These are phyloP conservation scores for Pseudomonodictys pantanalensis DNA, from an alignment of 495 filamentous ascomycete genomes.

Conservation along the genomic window DNA sequence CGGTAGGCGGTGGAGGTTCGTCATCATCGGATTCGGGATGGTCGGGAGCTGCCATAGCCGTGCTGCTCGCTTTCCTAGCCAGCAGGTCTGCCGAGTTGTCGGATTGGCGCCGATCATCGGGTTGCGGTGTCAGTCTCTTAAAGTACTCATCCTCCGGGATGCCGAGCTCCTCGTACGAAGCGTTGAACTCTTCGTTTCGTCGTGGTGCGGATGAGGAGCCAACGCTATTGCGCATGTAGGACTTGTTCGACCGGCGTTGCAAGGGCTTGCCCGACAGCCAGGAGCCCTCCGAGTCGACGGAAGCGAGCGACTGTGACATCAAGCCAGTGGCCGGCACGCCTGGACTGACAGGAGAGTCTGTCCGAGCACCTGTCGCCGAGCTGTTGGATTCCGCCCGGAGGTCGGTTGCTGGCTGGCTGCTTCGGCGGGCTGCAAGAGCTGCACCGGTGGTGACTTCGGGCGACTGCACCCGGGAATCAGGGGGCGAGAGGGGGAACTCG, in stretches of 20 bases:
- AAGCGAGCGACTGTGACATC: constrained; percentile 73
- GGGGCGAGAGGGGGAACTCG: constrained; percentile 75
- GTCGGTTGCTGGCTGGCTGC: constrained; percentile 15
- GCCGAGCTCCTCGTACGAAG: constrained; percentile 59
- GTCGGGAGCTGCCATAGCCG: constrained; percentile 40
- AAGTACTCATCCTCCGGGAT: constrained; percentile 66
- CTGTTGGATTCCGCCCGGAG: constrained; percentile 10
- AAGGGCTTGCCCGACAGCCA: constrained; percentile 78
- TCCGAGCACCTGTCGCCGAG: constrained; percentile 15
- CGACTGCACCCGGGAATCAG: constrained; percentile 76
- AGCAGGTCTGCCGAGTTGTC: constrained; percentile 25
- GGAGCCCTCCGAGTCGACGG: constrained; percentile 85
- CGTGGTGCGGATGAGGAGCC: constrained; percentile 15
- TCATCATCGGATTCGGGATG: constrained; percentile 40
- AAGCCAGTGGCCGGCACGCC: constrained; percentile 38
- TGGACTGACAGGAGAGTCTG: constrained; percentile 40
- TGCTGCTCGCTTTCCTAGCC: constrained; percentile 41
- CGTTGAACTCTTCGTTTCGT: constrained; percentile 43
- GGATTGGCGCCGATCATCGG: constrained; percentile 34
- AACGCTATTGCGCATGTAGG: constrained; percentile 29
- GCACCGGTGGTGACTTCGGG: constrained; percentile 48
- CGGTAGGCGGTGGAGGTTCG: constrained; percentile 18
- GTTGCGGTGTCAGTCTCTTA: constrained; percentile 51
- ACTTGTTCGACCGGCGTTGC: constrained; percentile 51
- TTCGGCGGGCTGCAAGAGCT: constrained; percentile 21